Evolutionary conservation across 805 yeast species (phyloP).

Genomic region (Teunomyces pallodes): DNA sequence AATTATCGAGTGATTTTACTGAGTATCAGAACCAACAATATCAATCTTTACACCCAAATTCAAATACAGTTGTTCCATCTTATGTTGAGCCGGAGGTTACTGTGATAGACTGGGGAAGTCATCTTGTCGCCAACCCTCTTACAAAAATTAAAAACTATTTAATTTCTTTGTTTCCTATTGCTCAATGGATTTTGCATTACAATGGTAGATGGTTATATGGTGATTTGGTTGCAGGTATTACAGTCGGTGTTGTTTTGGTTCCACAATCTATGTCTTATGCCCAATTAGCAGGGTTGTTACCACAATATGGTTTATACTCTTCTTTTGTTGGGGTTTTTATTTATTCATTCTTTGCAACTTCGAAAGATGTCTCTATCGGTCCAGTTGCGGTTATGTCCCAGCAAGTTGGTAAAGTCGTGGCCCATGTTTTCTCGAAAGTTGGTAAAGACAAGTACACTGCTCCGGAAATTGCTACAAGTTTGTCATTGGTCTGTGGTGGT

Average conservation of each 20-base stretch:
- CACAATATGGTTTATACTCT: slow-evolving; percentile 87
- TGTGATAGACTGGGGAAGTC: slow-evolving; percentile 30
- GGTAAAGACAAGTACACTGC: slow-evolving; percentile 48
- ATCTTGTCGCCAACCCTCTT: slow-evolving; percentile 37
- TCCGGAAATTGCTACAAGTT: slow-evolving; percentile 75
- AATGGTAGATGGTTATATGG: slow-evolving; percentile 75
- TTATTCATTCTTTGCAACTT: slow-evolving; percentile 89
- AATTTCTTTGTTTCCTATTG: slow-evolving; percentile 70
- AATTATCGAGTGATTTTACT: slow-evolving; percentile 15
- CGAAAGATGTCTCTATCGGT: slow-evolving; percentile 93
- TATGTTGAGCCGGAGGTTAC: slow-evolving; percentile 33
- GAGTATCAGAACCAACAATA: slow-evolving; percentile 5
- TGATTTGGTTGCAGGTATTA: slow-evolving; percentile 87
- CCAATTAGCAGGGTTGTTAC: slow-evolving; percentile 71
- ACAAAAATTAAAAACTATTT: slow-evolving; percentile 46
- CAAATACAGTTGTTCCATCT: slow-evolving; percentile 30
- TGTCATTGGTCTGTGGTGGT: slow-evolving; percentile 81
- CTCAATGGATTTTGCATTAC: slow-evolving; percentile 83
- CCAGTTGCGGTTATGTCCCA: slow-evolving; percentile 96
- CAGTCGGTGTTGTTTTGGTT: slow-evolving; percentile 89
- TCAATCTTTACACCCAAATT: slow-evolving; percentile 1
- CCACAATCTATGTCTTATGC: slow-evolving; percentile 98
- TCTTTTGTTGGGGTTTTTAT: slow-evolving; percentile 88
- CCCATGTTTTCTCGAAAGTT: slow-evolving; percentile 47
- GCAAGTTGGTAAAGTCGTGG: slow-evolving; percentile 77